Evolutionary conservation across 2,329 filamentous ascomycete genomes (phyloP).

Genomic region (Alternaria sp.): DNA sequence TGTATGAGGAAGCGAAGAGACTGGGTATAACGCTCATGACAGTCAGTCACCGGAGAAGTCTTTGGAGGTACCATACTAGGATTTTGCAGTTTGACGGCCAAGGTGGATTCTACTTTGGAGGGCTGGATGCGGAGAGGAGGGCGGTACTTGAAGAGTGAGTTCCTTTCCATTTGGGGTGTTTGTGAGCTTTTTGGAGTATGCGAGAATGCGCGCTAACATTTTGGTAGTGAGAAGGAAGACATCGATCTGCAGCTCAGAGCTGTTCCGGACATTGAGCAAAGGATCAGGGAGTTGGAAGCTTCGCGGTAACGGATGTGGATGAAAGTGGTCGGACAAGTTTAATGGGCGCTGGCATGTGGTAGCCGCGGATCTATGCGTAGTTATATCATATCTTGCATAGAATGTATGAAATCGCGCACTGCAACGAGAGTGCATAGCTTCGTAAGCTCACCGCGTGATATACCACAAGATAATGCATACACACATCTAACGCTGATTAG

Average conservation of each 20-base stretch:
- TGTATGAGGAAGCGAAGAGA: slow-evolving; percentile 96
- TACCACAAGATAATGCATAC: not conserved
- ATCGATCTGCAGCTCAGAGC: slow-evolving; percentile 83
- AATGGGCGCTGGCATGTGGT: not conserved
- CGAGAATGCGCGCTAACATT: slow-evolving; percentile 19
- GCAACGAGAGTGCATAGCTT: not conserved
- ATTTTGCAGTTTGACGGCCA: slow-evolving; percentile 98
- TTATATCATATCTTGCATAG: not conserved
- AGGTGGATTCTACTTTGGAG: slow-evolving; percentile 87
- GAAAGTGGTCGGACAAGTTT: not conserved
- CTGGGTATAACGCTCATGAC: slow-evolving; percentile 96
- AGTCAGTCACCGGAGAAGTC: slow-evolving; percentile 84
- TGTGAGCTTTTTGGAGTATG: not conserved
- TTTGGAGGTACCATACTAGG: slow-evolving; percentile 96
- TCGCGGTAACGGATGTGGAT: slow-evolving; percentile 5
- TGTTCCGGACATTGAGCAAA: slow-evolving; percentile 85
- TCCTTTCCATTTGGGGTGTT: not conserved
- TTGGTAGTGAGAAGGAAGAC: slow-evolving; percentile 81
- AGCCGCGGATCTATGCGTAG: not conserved
- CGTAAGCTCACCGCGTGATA: not conserved
- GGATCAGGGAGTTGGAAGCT: slow-evolving; percentile 76
- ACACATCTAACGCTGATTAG: no score
- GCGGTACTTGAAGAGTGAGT: slow-evolving; percentile 82
- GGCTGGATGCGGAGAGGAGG: slow-evolving; percentile 84
- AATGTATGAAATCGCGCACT: not conserved